Base-by-base conservation (phyloP, 805 yeast genomes). In the Sugiyamaella chiloensis region DNA sequence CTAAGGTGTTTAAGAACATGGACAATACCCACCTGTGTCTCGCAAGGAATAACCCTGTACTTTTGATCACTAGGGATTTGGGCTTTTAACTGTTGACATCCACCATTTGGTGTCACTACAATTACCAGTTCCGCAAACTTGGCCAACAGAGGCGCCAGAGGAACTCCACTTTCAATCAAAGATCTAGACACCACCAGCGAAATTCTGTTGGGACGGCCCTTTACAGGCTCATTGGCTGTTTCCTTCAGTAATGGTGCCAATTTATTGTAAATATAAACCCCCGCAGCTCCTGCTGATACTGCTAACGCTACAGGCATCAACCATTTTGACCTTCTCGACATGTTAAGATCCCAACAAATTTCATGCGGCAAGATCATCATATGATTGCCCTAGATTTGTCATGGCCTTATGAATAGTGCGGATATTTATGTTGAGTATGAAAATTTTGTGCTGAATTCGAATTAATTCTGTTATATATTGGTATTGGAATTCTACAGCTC, bases 1-100 rank as follows among this genome's bases (percentile, higher is more conserved):
- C 64, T 61, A 21, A 80, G 44, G 48, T 79, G 83, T 51, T 78
- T 78, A 19, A 79, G 66, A n/a, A 80, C 68, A 30, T 81, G 79
- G 65, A 78, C 73, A 9, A 78, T 60, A 2, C 85, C 82, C 9
- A 62, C 65, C 46, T 66, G 66, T 0, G 76, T 71, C n/a, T 70
- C 73, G 42, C 81, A 75, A 40, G 65, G 66, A 2, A 79, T 72
- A 9, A 75, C 55, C 44, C 72, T 69, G 50, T 60, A 61, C 17
- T 51, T 44, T 20, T 59, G 42, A 1, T 48, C 50, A 2, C 52
- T 35, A 2, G 64, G 61, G 1, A 69, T 48, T 9, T 58, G 48
- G 27, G 46, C 41, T 19, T 36, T 31, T 11, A 55, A 50, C 24
- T 56, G 55, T 12, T 47, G 42, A 11, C 46, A 48, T 14, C 52